phyloP scores from a whole-genome alignment of 345 rosid species.

The Boechera retrofracta region DNA sequence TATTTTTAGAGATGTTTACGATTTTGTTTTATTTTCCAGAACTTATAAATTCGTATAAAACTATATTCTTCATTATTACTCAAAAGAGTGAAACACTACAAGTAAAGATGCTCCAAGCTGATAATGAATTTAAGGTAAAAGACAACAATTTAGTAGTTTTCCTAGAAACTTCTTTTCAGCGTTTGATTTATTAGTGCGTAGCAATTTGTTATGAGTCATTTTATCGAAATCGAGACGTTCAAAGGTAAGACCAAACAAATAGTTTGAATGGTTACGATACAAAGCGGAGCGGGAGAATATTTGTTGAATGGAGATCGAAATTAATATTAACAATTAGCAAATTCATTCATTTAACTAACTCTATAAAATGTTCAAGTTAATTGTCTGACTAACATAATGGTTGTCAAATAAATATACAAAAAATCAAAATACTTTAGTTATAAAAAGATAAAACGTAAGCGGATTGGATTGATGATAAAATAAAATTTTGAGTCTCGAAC shows the following conservation, averaged over 20 bases:
- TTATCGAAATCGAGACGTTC: neutral
- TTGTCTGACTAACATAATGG: neutral
- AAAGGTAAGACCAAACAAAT: neutral
- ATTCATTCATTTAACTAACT: neutral
- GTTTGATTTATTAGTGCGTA: neutral
- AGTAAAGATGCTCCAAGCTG: constrained; percentile 20
- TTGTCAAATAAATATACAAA: neutral
- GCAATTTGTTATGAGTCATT: neutral
- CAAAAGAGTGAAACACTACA: constrained; percentile 34
- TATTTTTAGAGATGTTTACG: neutral
- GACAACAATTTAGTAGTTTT: constrained; percentile 24
- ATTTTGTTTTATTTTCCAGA: neutral
- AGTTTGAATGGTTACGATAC: neutral
- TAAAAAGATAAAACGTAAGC: too few species aligned
- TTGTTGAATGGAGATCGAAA: neutral
- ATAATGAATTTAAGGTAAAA: constrained; percentile 33
- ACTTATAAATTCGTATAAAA: neutral
- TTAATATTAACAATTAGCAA: neutral
- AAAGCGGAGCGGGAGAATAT: neutral
- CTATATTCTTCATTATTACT: constrained; percentile 10
- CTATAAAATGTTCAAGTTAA: neutral
- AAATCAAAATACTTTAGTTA: neutral
- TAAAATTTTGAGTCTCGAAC: too few species aligned
- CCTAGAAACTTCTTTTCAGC: constrained; percentile 12
- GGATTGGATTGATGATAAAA: too few species aligned